phyloP scores from a whole-genome alignment of 495 filamentous ascomycete genomes.

The Evernia prunastri region DNA sequence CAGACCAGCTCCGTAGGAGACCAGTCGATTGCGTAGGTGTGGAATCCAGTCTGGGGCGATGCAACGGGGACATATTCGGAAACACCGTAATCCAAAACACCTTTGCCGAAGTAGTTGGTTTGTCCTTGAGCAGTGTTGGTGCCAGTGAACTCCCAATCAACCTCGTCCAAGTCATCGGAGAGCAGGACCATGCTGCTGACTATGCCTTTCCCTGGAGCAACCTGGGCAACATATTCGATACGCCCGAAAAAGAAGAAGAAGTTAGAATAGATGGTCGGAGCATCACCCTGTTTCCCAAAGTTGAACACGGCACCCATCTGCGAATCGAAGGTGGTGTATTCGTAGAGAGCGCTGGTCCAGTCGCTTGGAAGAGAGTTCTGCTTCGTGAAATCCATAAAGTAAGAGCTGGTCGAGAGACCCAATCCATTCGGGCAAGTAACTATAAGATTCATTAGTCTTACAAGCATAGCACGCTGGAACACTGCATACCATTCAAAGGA shows the following conservation, averaged over 20 bases:
- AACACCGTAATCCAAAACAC: conserved; percentile 76
- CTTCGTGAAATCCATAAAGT: conserved; percentile 60
- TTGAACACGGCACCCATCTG: conserved; percentile 63
- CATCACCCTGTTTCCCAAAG: conserved; percentile 61
- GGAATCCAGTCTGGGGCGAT: conserved; percentile 60
- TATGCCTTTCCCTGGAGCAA: conserved; percentile 65
- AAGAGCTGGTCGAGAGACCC: conserved; percentile 51
- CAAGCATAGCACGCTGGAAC: background rate
- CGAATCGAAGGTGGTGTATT: conserved; percentile 34
- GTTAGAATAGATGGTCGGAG: conserved; percentile 65
- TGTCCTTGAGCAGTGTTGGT: conserved; percentile 61
- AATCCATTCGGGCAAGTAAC: conserved; percentile 18
- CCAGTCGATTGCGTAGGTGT: conserved; percentile 88
- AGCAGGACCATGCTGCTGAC: conserved; percentile 77
- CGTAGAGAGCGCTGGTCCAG: conserved; percentile 49
- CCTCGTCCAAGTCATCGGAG: conserved; percentile 90
- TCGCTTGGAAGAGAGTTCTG: conserved; percentile 43
- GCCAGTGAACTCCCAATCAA: conserved; percentile 81
- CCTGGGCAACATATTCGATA: conserved; percentile 65
- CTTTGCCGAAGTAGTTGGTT: conserved; percentile 95
- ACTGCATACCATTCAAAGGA: conserved; percentile 18
- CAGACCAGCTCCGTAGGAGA: conserved; percentile 64
- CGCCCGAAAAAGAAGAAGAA: conserved; percentile 76
- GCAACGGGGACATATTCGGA: conserved; percentile 50
- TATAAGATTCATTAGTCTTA: conserved; percentile 3